Evolutionary conservation across 2,329 filamentous ascomycete genomes (phyloP).

Genomic region (Aspergillus texensis): DNA sequence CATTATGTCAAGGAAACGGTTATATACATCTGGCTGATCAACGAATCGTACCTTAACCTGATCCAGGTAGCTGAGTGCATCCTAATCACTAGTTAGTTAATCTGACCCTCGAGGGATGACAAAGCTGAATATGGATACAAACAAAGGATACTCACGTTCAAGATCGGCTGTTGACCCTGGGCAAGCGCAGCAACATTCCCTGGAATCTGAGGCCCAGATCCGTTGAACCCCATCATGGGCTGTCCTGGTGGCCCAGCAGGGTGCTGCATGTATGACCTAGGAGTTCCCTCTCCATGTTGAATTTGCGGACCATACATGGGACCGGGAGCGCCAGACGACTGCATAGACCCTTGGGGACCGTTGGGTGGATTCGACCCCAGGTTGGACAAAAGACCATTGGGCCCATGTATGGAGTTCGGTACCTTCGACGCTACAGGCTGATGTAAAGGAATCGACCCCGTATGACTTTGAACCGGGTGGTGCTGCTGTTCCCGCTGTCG

Average conservation of each 20-base stretch:
- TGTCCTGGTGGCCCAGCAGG: slow-evolving; percentile 56
- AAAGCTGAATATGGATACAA: neutral
- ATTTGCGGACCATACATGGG: slow-evolving; percentile 72
- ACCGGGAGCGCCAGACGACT: slow-evolving; percentile 61
- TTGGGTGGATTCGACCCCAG: slow-evolving; percentile 64
- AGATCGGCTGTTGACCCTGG: slow-evolving; percentile 81
- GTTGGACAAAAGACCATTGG: slow-evolving; percentile 81
- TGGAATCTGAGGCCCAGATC: slow-evolving; percentile 47
- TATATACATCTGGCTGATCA: slow-evolving; percentile 96
- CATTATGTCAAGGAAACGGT: slow-evolving; percentile 97
- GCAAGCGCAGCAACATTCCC: slow-evolving; percentile 62
- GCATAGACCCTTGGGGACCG: slow-evolving; percentile 57
- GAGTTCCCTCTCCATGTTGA: slow-evolving; percentile 58
- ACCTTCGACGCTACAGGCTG: slow-evolving; percentile 87
- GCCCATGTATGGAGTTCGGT: slow-evolving; percentile 82
- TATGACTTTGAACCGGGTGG: slow-evolving; percentile 81
- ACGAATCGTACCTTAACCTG: slow-evolving; percentile 98
- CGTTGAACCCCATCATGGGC: slow-evolving; percentile 54
- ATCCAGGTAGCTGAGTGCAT: slow-evolving; percentile 92
- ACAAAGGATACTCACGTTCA: slow-evolving; percentile 57
- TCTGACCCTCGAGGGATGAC: neutral
- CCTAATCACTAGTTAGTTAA: slow-evolving; percentile 53
- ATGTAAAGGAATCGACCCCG: slow-evolving; percentile 86
- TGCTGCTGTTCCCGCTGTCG: slow-evolving; percentile 62
- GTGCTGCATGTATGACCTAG: slow-evolving; percentile 65